A percentile compares a stretch with the other conserved stretches of the same genome.
These are phyloP conservation scores for Coprinellus aureogranulatus DNA, from an alignment of 768 basidiomycete genomes.

Conservation along the genomic window DNA sequence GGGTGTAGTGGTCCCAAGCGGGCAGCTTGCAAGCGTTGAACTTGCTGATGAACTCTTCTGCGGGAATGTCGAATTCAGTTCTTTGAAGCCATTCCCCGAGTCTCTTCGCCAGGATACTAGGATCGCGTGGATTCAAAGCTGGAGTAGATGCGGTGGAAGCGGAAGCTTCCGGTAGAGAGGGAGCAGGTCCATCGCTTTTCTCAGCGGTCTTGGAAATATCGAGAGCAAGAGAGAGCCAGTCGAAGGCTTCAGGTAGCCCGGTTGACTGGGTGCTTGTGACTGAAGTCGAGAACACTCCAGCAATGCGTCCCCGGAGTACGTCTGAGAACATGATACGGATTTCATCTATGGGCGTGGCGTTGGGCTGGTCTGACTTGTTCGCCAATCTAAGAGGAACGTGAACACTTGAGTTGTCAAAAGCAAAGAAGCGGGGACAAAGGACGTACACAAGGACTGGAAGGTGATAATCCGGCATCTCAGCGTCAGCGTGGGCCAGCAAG, in stretches of 20 bases:
- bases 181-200: background rate
- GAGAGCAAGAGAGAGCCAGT: constrained; percentile 35
- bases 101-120: constrained; percentile 28
- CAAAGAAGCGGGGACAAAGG: background rate
- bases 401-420: background rate
- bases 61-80: constrained; percentile 25
- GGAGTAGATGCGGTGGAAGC: background rate
- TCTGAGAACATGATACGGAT: constrained; percentile 35
- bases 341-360: constrained; percentile 46
- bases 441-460: constrained; percentile 35
- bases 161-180: background rate
- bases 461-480: constrained; percentile 8
- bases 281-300: constrained; percentile 27
- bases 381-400: constrained; percentile 38
- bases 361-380: constrained; percentile 62
- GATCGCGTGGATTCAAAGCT: constrained; percentile 14
- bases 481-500: constrained; percentile 28
- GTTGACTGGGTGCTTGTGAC: constrained; percentile 15
- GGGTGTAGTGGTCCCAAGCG: constrained; percentile 49
- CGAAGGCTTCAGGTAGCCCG: constrained; percentile 38
- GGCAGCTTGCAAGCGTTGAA: constrained; percentile 35
- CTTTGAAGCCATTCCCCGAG: constrained; percentile 37
- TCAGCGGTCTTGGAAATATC: constrained; percentile 20
- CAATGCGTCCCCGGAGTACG: constrained; percentile 26
- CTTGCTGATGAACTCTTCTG: constrained; percentile 31